These are phyloP conservation scores for Begonia masoniana DNA, from an alignment of 306 rosid genomes.

Conservation along the genomic window DNA sequence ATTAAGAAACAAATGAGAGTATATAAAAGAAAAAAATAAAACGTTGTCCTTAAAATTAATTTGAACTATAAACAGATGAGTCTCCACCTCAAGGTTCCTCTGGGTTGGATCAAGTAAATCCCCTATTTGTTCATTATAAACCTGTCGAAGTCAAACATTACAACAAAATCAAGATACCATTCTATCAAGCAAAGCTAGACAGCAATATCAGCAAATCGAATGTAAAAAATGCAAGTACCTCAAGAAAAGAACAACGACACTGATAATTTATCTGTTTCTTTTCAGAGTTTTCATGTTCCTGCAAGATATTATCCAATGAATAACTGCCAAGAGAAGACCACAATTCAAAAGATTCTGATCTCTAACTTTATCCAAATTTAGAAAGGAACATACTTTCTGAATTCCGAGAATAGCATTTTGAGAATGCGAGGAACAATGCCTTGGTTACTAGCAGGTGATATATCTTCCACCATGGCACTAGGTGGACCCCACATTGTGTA, in stretches of 20 bases:
- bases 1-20: neutral
- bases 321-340: slow-evolving; percentile 6
- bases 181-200: slow-evolving; percentile 6
- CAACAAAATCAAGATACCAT: neutral
- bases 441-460: slow-evolving; percentile 33
- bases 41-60: too few species aligned
- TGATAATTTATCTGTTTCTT: slow-evolving; percentile 75
- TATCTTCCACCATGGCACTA: slow-evolving; percentile 71
- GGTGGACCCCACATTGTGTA: slow-evolving; percentile 95
- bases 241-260: slow-evolving; percentile 87
- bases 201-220: neutral
- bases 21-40: too few species aligned
- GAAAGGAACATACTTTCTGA: slow-evolving; percentile 44
- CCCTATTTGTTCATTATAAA: slow-evolving; percentile 39
- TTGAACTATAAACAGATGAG: too few species aligned
- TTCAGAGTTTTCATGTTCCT: slow-evolving; percentile 61
- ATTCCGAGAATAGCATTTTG: slow-evolving; percentile 69
- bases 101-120: slow-evolving; percentile 44
- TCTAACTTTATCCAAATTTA: slow-evolving; percentile 2
- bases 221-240: slow-evolving; percentile 28
- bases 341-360: neutral
- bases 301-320: slow-evolving; percentile 11
- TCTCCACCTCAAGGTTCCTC: slow-evolving; percentile 68
- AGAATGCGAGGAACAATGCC: slow-evolving; percentile 83
- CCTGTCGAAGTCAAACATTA: slow-evolving; percentile 13